These are phyloP conservation scores for Ganoderma sp. DNA, from an alignment of 1,284 basidiomycete genomes.

Conservation along the genomic window DNA sequence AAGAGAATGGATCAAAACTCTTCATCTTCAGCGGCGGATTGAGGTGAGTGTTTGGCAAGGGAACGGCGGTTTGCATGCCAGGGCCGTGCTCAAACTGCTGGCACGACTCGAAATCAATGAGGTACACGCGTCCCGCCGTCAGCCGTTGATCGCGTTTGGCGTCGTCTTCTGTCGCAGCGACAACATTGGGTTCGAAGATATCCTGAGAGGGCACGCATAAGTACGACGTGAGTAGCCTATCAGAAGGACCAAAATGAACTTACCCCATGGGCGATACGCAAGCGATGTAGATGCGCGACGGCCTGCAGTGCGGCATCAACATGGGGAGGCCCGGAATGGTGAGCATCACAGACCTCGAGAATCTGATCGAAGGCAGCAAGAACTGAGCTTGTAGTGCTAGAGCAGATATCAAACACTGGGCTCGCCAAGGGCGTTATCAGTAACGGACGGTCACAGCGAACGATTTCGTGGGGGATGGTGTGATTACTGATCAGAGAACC, in stretches of 20 bases:
- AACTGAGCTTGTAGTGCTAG: not conserved
- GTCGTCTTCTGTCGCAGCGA: not conserved
- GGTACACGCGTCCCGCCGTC: not conserved
- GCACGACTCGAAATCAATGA: not conserved
- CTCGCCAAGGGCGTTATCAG: not conserved
- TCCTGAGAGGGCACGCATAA: conserved; percentile 10
- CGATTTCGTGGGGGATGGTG: not conserved
- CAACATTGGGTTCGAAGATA: conserved; percentile 21
- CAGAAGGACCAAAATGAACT: too few relatives aligned
- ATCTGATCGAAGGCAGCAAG: not conserved
- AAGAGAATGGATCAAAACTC: not conserved
- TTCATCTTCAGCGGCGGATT: not conserved
- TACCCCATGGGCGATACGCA: conserved; percentile 3
- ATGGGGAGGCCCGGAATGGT: too few relatives aligned
- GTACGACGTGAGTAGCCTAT: too few relatives aligned
- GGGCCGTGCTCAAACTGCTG: not conserved
- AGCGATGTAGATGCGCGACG: not conserved
- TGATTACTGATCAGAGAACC: not conserved
- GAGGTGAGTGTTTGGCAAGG: not conserved
- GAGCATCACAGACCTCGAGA: not conserved
- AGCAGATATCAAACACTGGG: not conserved
- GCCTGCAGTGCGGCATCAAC: not conserved
- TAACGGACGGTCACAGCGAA: not conserved
- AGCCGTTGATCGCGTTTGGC: not conserved
- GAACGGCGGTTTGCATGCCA: not conserved